These are phyloP conservation scores for Phytopythium kandeliae DNA, from an alignment of 352 stramenopile genomes.

Conservation along the genomic window DNA sequence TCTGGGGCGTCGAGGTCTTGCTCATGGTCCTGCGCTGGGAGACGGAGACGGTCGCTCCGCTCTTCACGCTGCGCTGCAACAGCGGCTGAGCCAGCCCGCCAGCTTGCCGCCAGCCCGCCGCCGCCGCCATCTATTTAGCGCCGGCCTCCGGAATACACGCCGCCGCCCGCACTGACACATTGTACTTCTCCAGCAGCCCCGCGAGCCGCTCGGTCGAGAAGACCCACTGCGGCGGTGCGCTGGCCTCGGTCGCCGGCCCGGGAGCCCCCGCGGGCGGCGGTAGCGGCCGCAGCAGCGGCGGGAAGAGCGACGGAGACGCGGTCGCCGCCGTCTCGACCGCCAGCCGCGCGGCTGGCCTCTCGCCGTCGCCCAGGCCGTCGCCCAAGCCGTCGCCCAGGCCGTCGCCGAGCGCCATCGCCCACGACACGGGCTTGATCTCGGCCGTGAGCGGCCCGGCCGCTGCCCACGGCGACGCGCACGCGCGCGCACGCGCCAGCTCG, in stretches of 20 bases:
- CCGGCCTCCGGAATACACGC: too few relatives aligned
- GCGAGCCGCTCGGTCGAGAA: constrained; percentile 56
- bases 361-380: too few relatives aligned
- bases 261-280: constrained; percentile 8
- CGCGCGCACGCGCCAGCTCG: neutral
- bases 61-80: constrained; percentile 34
- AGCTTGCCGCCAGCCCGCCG: too few relatives aligned
- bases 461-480: neutral
- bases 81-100: constrained; percentile 11
- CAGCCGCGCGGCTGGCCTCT: too few relatives aligned
- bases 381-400: constrained; percentile 18
- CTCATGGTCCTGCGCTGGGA: constrained; percentile 39
- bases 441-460: constrained; percentile 25
- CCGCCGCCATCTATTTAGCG: constrained; percentile 1
- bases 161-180: constrained; percentile 31
- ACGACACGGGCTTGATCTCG: constrained; percentile 57
- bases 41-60: constrained; percentile 29
- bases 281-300: constrained; percentile 16
- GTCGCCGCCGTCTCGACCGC: too few relatives aligned
- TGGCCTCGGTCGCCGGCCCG: too few relatives aligned
- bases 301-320: too few relatives aligned
- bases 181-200: constrained; percentile 63
- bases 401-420: constrained; percentile 40
- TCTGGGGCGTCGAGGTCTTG: constrained; percentile 51
- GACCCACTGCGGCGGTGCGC: too few relatives aligned